Evolutionary conservation across 75 land plant genomes (phyloP).

Genomic region (Azolla pinnata): DNA sequence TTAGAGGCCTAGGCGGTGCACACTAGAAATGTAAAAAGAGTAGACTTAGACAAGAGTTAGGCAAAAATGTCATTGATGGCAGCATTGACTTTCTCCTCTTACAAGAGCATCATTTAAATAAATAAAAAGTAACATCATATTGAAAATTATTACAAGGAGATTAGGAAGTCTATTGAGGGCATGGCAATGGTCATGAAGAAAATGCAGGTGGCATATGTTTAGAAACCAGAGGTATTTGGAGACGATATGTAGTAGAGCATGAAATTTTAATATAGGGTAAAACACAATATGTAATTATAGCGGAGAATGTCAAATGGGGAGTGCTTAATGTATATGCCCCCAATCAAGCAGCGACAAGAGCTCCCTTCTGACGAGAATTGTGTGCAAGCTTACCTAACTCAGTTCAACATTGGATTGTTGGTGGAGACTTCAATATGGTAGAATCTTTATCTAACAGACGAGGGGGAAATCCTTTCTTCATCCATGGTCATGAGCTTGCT

Average conservation of each 20-base stretch:
- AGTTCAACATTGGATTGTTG: background rate
- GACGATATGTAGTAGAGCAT: background rate
- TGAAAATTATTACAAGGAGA: background rate
- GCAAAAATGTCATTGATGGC: background rate
- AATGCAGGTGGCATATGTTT: background rate
- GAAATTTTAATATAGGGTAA: background rate
- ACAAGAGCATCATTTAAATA: background rate
- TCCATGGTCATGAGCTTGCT: conserved; percentile 1
- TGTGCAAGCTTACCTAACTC: background rate
- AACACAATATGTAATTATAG: background rate
- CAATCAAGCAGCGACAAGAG: background rate
- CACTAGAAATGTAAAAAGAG: background rate
- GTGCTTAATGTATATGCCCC: background rate
- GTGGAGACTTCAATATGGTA: background rate
- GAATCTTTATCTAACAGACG: background rate
- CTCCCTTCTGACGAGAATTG: background rate
- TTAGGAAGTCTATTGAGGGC: background rate
- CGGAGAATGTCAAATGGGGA: background rate
- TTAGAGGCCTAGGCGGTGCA: background rate
- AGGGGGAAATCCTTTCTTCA: background rate
- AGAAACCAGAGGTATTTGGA: background rate
- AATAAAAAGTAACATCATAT: background rate
- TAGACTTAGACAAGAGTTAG: conserved; percentile 1
- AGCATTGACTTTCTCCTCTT: background rate
- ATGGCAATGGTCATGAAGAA: background rate